A percentile compares a stretch with the other conserved stretches of the same genome.
Evolutionary conservation across 2,329 filamentous ascomycete species (phyloP).

Genomic region (Colletotrichum gloeosporioides): DNA sequence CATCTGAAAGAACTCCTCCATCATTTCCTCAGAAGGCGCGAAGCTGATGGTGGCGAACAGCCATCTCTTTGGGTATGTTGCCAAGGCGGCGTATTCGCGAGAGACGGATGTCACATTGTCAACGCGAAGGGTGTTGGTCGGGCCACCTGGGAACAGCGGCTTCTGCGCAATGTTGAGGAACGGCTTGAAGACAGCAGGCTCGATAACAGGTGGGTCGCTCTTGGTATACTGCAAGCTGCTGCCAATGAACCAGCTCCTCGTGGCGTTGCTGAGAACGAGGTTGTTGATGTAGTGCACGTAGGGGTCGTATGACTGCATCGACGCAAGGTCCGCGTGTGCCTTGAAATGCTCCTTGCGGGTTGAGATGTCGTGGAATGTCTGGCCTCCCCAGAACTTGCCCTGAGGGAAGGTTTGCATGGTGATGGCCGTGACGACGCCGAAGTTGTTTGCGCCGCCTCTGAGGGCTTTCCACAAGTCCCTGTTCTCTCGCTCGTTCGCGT

Average conservation of each 20-base stretch:
- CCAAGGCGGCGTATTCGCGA: not conserved
- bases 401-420: not conserved
- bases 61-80: not conserved
- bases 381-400: conserved; percentile 4
- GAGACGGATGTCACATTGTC: conserved; percentile 1
- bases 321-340: not conserved
- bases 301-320: not conserved
- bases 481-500: conserved; percentile 38
- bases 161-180: not conserved
- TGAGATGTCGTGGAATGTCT: not conserved
- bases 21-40: not conserved
- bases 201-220: not conserved
- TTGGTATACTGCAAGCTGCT: conserved; percentile 7
- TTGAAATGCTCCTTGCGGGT: not conserved
- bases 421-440: conserved; percentile 37
- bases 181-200: not conserved
- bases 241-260: not conserved
- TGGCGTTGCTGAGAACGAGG: not conserved
- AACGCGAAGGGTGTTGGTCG: not conserved
- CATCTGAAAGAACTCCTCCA: conserved; percentile 1
- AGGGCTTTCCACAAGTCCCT: conserved; percentile 48
- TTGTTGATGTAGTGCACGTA: conserved; percentile 10
- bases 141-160: not conserved
- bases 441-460: conserved; percentile 50
- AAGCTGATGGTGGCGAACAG: not conserved